Percentiles rank a stretch among this genome's conserved stretches.
Conservation (phyloP, 2,329 filamentous ascomycete species). For the Pseudogymnoascus pannorum region DNA sequence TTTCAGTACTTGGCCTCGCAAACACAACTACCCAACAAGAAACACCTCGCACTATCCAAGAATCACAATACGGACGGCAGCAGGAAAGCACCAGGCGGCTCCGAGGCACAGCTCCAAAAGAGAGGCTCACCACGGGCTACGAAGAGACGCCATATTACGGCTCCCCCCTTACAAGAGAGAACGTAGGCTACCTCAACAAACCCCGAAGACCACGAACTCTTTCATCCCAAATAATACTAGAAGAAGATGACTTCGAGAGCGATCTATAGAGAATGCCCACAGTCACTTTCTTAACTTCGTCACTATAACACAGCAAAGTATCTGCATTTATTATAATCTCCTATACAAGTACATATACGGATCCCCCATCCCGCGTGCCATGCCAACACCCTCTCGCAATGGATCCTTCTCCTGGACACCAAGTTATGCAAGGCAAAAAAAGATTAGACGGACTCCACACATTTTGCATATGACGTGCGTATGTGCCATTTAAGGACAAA, state of each 20-base stretch:
- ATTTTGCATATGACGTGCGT: neutral
- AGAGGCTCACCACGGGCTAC: neutral
- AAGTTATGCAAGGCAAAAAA: neutral
- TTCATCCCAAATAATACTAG: neutral
- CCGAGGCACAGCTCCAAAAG: neutral
- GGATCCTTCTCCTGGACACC: neutral
- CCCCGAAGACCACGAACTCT: neutral
- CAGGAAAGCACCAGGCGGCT: neutral
- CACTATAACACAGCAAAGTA: neutral
- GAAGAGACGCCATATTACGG: neutral
- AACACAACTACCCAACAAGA: neutral
- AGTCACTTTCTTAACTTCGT: neutral
- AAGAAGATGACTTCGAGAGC: neutral
- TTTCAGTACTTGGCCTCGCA: slow-evolving; percentile 38
- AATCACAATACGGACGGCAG: neutral
- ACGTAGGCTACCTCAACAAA: neutral
- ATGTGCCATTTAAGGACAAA: neutral
- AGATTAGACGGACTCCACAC: neutral
- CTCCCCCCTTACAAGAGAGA: neutral
- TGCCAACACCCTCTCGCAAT: neutral
- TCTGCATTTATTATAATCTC: slow-evolving; percentile 1
- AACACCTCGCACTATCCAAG: neutral
- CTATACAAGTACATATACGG: slow-evolving; percentile 4
- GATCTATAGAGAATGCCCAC: neutral
- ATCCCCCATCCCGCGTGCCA: neutral